These are phyloP conservation scores for Kwoniella shivajii DNA, from an alignment of 1,284 basidiomycete genomes.

Conservation along the genomic window DNA sequence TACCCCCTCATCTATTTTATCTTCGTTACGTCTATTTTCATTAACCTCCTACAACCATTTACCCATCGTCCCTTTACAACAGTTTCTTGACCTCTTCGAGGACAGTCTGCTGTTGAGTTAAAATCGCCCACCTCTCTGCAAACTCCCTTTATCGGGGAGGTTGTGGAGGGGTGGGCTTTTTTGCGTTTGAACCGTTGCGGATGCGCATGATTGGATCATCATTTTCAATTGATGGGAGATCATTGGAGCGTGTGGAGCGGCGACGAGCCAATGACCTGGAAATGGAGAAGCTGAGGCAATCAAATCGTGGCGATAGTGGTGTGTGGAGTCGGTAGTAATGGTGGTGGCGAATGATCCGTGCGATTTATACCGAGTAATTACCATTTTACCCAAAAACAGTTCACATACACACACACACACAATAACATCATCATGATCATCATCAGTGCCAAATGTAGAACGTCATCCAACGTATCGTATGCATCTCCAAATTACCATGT, in stretches of 20 bases:
- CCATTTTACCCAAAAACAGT: background rate
- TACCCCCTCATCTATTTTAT: background rate
- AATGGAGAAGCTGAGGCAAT: background rate
- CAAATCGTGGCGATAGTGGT: background rate
- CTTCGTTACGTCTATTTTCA: background rate
- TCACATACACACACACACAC: background rate
- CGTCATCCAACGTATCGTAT: constrained; percentile 5
- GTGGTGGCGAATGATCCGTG: background rate
- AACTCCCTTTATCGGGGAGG: constrained; percentile 12
- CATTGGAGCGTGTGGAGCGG: no score
- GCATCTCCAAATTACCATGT: background rate
- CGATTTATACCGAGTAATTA: no score
- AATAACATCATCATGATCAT: no score
- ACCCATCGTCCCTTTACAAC: constrained; percentile 13
- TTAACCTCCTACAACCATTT: background rate
- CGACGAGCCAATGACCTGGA: no score
- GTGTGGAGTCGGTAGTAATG: no score
- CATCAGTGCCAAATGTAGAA: no score
- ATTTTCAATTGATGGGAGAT: no score
- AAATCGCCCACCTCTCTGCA: constrained; percentile 22
- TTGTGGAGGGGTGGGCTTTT: constrained; percentile 28
- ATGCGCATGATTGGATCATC: background rate
- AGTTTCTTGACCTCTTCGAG: constrained; percentile 23
- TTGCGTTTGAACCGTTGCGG: constrained; percentile 17
- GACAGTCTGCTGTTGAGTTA: constrained; percentile 24